Percentiles rank a stretch among this genome's conserved stretches.
phyloP scores from a whole-genome alignment of 176 grass and related monocot species.

The Calamus simplicifolius region DNA sequence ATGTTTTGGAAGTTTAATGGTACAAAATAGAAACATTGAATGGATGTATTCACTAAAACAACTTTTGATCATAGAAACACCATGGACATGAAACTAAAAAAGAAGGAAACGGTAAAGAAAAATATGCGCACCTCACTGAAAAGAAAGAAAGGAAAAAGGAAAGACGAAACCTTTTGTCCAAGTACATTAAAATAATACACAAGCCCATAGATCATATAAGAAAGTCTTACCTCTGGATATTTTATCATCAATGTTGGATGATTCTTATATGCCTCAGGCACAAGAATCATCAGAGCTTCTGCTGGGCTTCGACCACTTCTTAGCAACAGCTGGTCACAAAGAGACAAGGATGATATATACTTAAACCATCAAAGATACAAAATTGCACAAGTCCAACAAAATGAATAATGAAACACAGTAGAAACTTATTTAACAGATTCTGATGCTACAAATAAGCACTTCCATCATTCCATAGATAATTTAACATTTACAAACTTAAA shows the following conservation, averaged over 20 bases:
- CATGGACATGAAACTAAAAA: no score
- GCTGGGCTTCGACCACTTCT: slow-evolving; percentile 88
- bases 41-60: no score
- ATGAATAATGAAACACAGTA: neutral
- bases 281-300: slow-evolving; percentile 97
- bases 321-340: slow-evolving; percentile 64
- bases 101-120: no score
- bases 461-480: neutral
- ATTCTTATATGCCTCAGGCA: slow-evolving; percentile 98
- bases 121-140: no score
- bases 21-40: no score
- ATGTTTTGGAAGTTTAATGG: no score
- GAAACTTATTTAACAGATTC: no score
- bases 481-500: neutral
- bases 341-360: slow-evolving; percentile 23
- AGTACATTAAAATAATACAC: no score
- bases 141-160: no score
- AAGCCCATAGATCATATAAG: neutral
- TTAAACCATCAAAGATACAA: slow-evolving; percentile 14
- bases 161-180: no score
- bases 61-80: no score
- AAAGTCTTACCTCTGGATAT: slow-evolving; percentile 76
- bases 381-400: neutral
- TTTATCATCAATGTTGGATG: slow-evolving; percentile 94
- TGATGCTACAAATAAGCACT: neutral